phyloP scores from a whole-genome alignment of 345 rosid genomes.

The Dovyalis caffra region DNA sequence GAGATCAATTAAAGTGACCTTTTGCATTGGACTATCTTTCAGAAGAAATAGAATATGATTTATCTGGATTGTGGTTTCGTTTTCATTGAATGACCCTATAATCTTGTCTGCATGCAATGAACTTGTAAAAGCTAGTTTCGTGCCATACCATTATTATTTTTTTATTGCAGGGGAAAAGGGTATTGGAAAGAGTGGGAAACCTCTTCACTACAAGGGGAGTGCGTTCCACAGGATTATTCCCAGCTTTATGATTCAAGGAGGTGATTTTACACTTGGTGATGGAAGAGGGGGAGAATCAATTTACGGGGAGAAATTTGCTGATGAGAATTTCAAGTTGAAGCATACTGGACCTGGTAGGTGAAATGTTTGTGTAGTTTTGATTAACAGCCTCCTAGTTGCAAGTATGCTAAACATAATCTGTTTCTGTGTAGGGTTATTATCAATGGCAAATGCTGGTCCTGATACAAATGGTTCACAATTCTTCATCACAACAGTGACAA shows the following conservation, averaged over 20 bases:
- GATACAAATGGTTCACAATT: conserved; percentile 97
- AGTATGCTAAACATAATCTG: background rate
- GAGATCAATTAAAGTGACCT: background rate
- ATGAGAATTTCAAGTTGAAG: conserved; percentile 95
- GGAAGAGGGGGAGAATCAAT: conserved; percentile 98
- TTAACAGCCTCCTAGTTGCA: background rate
- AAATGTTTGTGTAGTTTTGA: background rate
- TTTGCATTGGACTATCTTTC: background rate
- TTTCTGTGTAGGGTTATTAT: conserved; percentile 54
- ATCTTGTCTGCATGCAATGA: background rate
- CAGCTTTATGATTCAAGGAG: conserved; percentile 95
- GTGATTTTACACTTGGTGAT: conserved; percentile 92
- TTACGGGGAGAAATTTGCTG: conserved; percentile 89
- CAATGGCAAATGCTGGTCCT: conserved; percentile 93
- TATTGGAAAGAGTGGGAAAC: conserved; percentile 82
- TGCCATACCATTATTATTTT: background rate
- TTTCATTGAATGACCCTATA: background rate
- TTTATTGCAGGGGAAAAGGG: conserved; percentile 77
- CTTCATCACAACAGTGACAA: conserved; percentile 88
- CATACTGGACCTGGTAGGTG: conserved; percentile 86
- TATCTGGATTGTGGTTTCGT: background rate
- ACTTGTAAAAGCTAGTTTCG: background rate
- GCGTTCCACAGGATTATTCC: conserved; percentile 91
- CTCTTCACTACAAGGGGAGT: conserved; percentile 83
- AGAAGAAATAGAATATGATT: background rate